Conservation (phyloP, 2,329 filamentous ascomycete genomes). For the Fusarium verticillioides region DNA sequence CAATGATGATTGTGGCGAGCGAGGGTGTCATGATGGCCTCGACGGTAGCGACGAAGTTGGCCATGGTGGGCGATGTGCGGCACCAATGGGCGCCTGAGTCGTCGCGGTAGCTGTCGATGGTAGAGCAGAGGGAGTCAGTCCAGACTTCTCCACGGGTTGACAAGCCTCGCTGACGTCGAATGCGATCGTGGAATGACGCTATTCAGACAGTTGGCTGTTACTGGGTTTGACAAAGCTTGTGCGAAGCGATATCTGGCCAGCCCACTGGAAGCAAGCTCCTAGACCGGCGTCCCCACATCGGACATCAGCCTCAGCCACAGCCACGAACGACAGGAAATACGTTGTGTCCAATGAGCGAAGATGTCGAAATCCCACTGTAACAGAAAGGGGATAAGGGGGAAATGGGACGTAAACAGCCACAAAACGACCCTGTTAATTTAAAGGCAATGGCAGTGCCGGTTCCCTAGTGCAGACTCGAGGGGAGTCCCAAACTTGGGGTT, state of each 20-base stretch:
- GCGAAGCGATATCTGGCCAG: constrained; percentile 32
- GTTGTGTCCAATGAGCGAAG: constrained; percentile 8
- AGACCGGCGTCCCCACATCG: constrained; percentile 19
- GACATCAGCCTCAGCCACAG: constrained; percentile 10
- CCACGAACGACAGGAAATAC: constrained; percentile 12
- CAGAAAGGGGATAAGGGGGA: constrained; percentile 22
- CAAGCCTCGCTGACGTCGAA: background rate
- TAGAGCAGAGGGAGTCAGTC: background rate
- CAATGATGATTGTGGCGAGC: constrained; percentile 71
- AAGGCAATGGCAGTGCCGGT: constrained; percentile 15
- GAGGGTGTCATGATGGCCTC: constrained; percentile 71
- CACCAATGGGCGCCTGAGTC: constrained; percentile 25
- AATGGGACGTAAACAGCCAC: constrained; percentile 36
- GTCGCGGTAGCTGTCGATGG: background rate
- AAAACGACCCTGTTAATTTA: constrained; percentile 38
- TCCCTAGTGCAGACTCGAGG: constrained; percentile 1
- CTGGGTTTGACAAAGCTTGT: constrained; percentile 28
- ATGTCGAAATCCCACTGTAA: background rate
- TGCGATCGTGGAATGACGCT: background rate
- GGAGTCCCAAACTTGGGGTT: background rate
- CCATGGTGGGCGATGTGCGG: constrained; percentile 48
- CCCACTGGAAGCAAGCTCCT: constrained; percentile 34
- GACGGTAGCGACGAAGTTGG: constrained; percentile 54
- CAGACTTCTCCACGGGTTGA: too few species aligned
- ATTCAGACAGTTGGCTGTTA: background rate